A percentile compares a stretch with the other conserved stretches of the same genome.
Conservation (phyloP, 352 stramenopile species). For the Saprolegnia diclina region DNA sequence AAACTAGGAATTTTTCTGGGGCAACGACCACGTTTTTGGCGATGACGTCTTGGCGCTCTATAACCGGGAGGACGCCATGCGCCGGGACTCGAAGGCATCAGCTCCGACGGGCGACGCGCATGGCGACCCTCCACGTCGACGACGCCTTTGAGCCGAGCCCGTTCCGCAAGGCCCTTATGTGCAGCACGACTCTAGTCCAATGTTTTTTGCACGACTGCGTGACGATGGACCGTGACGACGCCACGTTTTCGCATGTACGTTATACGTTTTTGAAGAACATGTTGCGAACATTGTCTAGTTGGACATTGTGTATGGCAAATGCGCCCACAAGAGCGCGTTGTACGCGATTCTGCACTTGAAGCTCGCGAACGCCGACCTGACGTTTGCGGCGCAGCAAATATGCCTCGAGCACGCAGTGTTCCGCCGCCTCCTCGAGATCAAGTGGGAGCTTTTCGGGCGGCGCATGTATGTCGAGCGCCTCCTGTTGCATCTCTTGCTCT, state of each 20-base stretch:
- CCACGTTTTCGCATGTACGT: background rate
- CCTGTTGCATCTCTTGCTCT: conserved; percentile 5
- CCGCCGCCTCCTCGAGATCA: conserved; percentile 12
- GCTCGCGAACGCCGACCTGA: background rate
- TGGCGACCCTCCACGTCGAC: background rate
- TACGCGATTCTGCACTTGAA: background rate
- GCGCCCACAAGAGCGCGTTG: background rate
- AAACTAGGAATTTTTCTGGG: background rate
- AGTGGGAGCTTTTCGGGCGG: conserved; percentile 15
- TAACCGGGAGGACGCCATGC: background rate
- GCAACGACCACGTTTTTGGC: background rate
- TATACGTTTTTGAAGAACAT: background rate
- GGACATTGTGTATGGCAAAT: background rate
- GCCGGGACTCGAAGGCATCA: background rate
- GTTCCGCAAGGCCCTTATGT: conserved; percentile 12
- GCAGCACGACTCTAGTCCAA: background rate
- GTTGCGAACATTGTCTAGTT: background rate
- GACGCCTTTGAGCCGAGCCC: background rate
- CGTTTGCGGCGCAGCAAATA: background rate
- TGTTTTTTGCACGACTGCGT: conserved; percentile 8
- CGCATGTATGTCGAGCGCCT: conserved; percentile 13
- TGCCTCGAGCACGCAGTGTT: conserved; percentile 8
- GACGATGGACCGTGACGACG: background rate
- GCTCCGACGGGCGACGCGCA: background rate
- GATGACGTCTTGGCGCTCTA: background rate